Base-by-base conservation (phyloP, 2,329 filamentous ascomycete species). In the Neocatenulostroma microsporum region DNA sequence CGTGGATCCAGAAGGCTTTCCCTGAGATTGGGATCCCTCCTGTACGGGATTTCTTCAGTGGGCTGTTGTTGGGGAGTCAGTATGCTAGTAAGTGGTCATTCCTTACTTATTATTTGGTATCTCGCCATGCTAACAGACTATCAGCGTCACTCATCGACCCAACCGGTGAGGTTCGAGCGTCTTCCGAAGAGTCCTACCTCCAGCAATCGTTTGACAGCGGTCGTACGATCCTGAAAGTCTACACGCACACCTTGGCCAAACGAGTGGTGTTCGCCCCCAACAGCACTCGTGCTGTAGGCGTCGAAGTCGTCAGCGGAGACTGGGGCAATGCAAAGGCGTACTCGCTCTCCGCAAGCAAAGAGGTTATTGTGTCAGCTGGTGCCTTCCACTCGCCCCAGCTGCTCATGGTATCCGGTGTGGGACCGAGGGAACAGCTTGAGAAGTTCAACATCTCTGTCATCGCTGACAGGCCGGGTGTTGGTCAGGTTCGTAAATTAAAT, bases 361-460 rank as follows among this genome's bases (percentile, higher is more conserved):
- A 68, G 43, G 60, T 68, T 15, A 63, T 69, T 18, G 37, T 68
- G 1, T 63, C 63, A 0, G 64, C 62, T 1, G 65, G 64, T 17
- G 54, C 56, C 1, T 64, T 65, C 23, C 61, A 63, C 21, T 63
- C 58, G 1, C 65, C 63, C 0, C 53, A 62, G 35, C 48, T 58
- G 2, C 34, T 55, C 14, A 53, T 53, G 53, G 42, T 57, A 1
- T 55, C 51, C 17, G 55, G 53, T 11, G 37, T 56, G 31, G 46
- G 49, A 5, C 45, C 45, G 13, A 55, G 52, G 1, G 51, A 55
- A 3, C 49, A 50, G 3, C 45, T 66, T 14, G 36, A 47, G n/a
- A 24, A 51, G 9, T 41, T 55, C 19, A 41, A 39, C 6, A 63
- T 64, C 29, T 40, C 47, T 1, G 34, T 56, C 2, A 7, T 56